phyloP scores from a whole-genome alignment of 495 filamentous ascomycete species.

The Penicillium chermesinum region DNA sequence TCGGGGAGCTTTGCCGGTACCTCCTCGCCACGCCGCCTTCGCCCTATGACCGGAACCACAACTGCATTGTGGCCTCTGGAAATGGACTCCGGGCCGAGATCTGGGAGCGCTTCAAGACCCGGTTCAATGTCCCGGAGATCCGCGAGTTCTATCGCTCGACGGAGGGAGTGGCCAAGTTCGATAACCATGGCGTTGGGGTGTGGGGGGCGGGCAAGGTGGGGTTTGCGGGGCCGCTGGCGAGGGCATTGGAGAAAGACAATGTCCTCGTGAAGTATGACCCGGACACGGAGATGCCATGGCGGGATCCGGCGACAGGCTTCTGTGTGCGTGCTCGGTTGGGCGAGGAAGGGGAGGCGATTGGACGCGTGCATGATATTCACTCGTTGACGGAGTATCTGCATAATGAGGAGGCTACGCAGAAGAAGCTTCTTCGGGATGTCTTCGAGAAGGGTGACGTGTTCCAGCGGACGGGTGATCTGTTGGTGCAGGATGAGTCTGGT shows the following conservation, averaged over 20 bases:
- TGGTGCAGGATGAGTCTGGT: conserved; percentile 65
- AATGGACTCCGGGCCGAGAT: conserved; percentile 91
- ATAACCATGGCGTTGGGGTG: conserved; percentile 68
- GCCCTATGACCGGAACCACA: conserved; percentile 68
- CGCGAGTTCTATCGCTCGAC: conserved; percentile 90
- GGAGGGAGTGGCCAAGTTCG: conserved; percentile 67
- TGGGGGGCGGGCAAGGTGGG: conserved; percentile 79
- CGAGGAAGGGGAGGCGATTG: conserved; percentile 78
- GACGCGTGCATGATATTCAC: conserved; percentile 55
- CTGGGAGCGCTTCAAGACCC: conserved; percentile 78
- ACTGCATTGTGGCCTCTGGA: conserved; percentile 70
- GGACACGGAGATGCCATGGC: conserved; percentile 62
- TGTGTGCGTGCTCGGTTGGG: conserved; percentile 54
- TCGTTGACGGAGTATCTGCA: conserved; percentile 78
- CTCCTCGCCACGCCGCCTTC: conserved; percentile 70
- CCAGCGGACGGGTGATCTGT: conserved; percentile 79
- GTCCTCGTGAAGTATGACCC: conserved; percentile 67
- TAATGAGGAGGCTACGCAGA: conserved; percentile 65
- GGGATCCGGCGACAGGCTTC: conserved; percentile 67
- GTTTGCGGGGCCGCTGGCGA: conserved; percentile 60
- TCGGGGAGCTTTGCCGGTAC: conserved; percentile 90
- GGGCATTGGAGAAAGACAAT: conserved; percentile 47
- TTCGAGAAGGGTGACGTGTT: conserved; percentile 77
- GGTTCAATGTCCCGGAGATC: conserved; percentile 76
- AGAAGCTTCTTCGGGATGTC: conserved; percentile 75